A percentile compares a stretch with the other conserved stretches of the same genome.
phyloP scores from a whole-genome alignment of 2,329 filamentous ascomycete genomes.

The Acephala macrosclerotiorum region DNA sequence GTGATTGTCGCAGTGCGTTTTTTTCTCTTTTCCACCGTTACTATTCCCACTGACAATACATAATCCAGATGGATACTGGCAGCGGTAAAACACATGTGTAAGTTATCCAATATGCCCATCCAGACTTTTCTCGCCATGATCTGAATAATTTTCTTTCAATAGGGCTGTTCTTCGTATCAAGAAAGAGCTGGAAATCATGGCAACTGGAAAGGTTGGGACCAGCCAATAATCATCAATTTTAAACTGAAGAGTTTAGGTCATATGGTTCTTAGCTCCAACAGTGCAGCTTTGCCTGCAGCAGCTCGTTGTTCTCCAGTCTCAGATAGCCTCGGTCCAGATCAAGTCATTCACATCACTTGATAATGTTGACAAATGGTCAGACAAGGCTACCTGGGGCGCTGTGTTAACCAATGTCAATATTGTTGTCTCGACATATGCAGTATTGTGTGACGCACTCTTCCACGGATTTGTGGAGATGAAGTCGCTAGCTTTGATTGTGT shows the following conservation, averaged over 20 bases:
- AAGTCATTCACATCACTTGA: conserved; percentile 16
- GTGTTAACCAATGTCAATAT: conserved; percentile 15
- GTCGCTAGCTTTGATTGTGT: conserved; percentile 19
- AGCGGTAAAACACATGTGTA: conserved; percentile 23
- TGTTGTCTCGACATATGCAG: conserved; percentile 21
- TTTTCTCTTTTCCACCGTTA: not conserved
- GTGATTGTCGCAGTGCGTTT: conserved; percentile 16
- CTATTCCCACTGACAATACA: conserved; percentile 1
- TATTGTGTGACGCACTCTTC: conserved; percentile 14
- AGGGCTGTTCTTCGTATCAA: too few relatives aligned
- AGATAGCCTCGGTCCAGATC: conserved; percentile 20
- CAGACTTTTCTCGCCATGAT: conserved; percentile 1
- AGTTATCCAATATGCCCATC: conserved; percentile 8
- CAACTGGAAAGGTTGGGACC: not conserved
- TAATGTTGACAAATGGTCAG: conserved; percentile 17
- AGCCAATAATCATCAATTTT: not conserved
- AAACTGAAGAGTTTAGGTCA: conserved; percentile 12
- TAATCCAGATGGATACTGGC: conserved; percentile 16
- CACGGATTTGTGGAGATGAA: not conserved
- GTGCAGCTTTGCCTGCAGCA: conserved; percentile 18
- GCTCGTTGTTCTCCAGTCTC: conserved; percentile 11
- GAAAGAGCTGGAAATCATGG: too few relatives aligned
- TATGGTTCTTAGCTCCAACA: conserved; percentile 20
- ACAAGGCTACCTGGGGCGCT: conserved; percentile 13
- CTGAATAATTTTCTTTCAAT: too few relatives aligned